Percentiles rank a stretch among this genome's conserved stretches.
Evolutionary conservation across 352 stramenopile species (phyloP).

Genomic region (Globisporangium spiculum): DNA sequence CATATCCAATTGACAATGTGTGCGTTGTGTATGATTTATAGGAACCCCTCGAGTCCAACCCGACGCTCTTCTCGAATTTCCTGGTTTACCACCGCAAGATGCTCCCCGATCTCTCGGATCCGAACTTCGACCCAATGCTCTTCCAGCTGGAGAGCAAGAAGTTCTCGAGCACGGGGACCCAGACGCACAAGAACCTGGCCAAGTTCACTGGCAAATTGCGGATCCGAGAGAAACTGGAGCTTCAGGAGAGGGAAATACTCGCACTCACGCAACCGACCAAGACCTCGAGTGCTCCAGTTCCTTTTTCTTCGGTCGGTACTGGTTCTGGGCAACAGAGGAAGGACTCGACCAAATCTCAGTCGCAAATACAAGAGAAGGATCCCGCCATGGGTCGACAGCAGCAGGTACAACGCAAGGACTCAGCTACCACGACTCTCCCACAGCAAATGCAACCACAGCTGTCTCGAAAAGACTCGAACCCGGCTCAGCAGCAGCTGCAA

Average conservation of each 20-base stretch:
- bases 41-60: slow-evolving; percentile 70
- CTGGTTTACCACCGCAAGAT: slow-evolving; percentile 55
- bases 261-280: not conserved
- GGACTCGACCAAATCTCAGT: not conserved
- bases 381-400: not conserved
- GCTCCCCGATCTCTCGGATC: slow-evolving; percentile 54
- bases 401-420: slow-evolving; percentile 8
- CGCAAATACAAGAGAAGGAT: not conserved
- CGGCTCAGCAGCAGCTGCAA: not conserved
- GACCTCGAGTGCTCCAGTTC: not conserved
- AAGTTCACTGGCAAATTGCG: slow-evolving; percentile 33
- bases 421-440: not conserved
- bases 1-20: too few relatives aligned
- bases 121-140: slow-evolving; percentile 46
- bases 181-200: slow-evolving; percentile 42
- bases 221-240: slow-evolving; percentile 36
- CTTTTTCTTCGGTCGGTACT: not conserved
- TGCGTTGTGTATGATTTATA: slow-evolving; percentile 16
- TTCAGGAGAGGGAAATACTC: slow-evolving; percentile 37
- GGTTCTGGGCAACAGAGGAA: not conserved
- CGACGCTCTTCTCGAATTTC: slow-evolving; percentile 67
- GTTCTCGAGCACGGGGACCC: slow-evolving; percentile 25
- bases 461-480: not conserved
- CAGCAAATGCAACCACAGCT: not conserved
- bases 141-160: slow-evolving; percentile 58